phyloP scores from a whole-genome alignment of 2,329 filamentous ascomycete species.

The Beauveria brongniartii region DNA sequence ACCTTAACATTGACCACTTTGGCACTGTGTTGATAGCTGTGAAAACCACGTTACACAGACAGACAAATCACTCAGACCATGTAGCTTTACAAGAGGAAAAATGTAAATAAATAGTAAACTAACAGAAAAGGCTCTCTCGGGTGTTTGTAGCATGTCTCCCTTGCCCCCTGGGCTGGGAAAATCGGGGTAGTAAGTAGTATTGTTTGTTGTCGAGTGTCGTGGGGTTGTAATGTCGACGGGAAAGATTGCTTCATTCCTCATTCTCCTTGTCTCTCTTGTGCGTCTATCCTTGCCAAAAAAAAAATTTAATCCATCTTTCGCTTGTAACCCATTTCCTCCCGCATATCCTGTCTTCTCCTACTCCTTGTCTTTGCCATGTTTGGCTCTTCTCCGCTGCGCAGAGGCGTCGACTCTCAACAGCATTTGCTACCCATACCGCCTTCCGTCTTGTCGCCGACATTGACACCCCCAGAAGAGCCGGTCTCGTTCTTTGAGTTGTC shows the following conservation, averaged over 20 bases:
- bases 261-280: neutral
- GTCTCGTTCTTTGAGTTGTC: slow-evolving; percentile 78
- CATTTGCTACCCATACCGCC: slow-evolving; percentile 59
- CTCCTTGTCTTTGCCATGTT: neutral
- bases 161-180: neutral
- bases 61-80: neutral
- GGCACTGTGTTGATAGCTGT: neutral
- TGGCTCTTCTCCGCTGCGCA: neutral
- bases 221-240: neutral
- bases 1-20: neutral
- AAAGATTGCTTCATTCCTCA: slow-evolving; percentile 1
- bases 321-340: neutral
- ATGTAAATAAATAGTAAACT: slow-evolving; percentile 8
- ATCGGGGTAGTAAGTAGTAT: neutral
- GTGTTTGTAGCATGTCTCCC: slow-evolving; percentile 2
- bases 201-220: slow-evolving; percentile 3
- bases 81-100: neutral
- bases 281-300: slow-evolving; percentile 5
- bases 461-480: slow-evolving; percentile 51
- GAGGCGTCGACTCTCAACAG: slow-evolving; percentile 48
- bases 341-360: neutral
- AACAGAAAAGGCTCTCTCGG: slow-evolving; percentile 9
- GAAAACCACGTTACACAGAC: neutral
- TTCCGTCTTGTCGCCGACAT: slow-evolving; percentile 56
- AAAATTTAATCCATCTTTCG: slow-evolving; percentile 12